Evolutionary conservation across 2,329 filamentous ascomycete species (phyloP), one percentile per base, ranked within the genome.

Genomic region (Arthrinium phaeospermum): DNA sequence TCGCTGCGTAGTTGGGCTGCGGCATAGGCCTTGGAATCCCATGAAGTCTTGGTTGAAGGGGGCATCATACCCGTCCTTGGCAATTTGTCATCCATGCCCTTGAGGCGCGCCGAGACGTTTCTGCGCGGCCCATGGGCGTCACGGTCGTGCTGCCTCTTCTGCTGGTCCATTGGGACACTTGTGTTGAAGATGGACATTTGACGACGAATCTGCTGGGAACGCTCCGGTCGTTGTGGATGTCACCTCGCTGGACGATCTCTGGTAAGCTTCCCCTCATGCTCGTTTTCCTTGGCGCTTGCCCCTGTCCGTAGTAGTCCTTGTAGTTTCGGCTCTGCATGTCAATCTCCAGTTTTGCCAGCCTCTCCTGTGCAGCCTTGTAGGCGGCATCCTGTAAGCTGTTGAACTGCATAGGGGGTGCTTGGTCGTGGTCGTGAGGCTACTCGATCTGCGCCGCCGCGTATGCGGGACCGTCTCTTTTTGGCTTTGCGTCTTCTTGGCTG

Each of bases 61-160:
- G 91, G 90, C 41, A 93, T 87, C 79, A 92, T 91, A 72, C 94
- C 94, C 1, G 93, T 96, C 89, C 19, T 89, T 87, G 75, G 91
- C 94, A 16, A 97, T 89, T 91, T 91, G 80, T 95, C 91, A 73
- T 98, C 96, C 86, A 98, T 95, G 53, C 88, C 89, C 73, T 93
- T 90, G 75, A 98, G 88, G 57, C 90, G 90, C 27, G 91, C 91
- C 75, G 92, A 91, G n/a, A 98, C 96, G 76, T 97, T 97, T 64
- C 79, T 95, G 93, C 1, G 96, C 96, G 3, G 91, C 91, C 92
- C 75, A 98, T 85, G 0, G 1, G 89, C 86, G 71, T 93, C 92
- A 16, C 94, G 92, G 76, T 98, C 95, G 61, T 89, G 87, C 72
- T 92, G 87, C 57, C 93, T 89, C 82, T 96, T 96, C 78, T 92